Evolutionary conservation across 495 filamentous ascomycete species (phyloP), one percentile per base, ranked within the genome.

Genomic region (Extremus antarcticus): DNA sequence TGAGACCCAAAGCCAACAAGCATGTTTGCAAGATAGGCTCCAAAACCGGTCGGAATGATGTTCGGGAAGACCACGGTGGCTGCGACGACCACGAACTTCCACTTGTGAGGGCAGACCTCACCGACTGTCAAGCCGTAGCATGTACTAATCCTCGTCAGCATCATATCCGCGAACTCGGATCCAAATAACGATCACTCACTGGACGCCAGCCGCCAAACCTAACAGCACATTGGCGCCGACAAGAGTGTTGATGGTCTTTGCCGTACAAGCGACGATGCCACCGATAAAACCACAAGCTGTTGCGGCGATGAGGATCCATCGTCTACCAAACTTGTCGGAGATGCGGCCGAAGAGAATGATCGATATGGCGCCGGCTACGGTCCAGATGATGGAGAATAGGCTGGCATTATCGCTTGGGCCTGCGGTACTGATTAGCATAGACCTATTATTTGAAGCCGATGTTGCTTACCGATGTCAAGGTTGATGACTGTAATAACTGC

Each of bases 321-420:
- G 68, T 40, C 77, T 70, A 39, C 78, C 76, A 49, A 81, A 79
- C 39, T 79, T 74, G 63, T 81, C 76, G 1, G 70, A 68, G 7
- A 79, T 57, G 38, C 75, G 72, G 15, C 77, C 77, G 13, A 78
- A 69, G 22, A 54, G 41, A 15, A 38, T 22, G 35, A 10, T 10
- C 8, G 10, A 9, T 8, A 46, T 19, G 10, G 43, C 43, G 9
- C 10, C 10, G 20, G 10, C 10, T 9, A 46, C 10, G 10, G 43
- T 46, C 43, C 43, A 39, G 35, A n/a, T n/a, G n/a, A n/a, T n/a
- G n/a, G n/a, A n/a, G n/a, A n/a, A n/a, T n/a, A n/a, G n/a, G n/a
- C n/a, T n/a, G n/a, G n/a, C n/a, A n/a, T n/a, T n/a, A n/a, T n/a
- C n/a, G n/a, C n/a, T n/a, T n/a, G n/a, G n/a, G n/a, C n/a, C n/a